Evolutionary conservation across 2,329 filamentous ascomycete genomes (phyloP), one percentile per base, ranked within the genome.

Genomic region (Fusarium devonianum): DNA sequence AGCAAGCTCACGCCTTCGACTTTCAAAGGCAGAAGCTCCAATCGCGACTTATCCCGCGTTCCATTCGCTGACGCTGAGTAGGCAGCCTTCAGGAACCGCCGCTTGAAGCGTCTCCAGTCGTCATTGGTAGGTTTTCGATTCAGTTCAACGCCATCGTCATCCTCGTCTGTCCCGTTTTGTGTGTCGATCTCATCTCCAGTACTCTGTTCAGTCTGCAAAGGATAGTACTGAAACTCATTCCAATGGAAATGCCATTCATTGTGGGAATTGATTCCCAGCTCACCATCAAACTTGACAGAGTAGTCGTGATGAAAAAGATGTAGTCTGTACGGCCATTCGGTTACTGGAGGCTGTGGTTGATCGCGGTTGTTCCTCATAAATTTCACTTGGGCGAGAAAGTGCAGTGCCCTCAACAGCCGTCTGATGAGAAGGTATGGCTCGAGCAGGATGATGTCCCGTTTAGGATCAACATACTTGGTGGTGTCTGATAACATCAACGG

Each of bases 51-150:
- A 14, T 48, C 43, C 28, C 19, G 29, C n/a, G 29, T n/a, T 26
- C 34, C 28, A 29, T 33, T 53, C 35, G 45, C 51, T 8, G 30
- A 13, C n/a, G 51, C 48, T 28, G 50, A 37, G 26, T 47, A 38
- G 14, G 53, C 38, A 22, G 60, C 56, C 26, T 49, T 51, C 18
- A 63, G 29, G 32, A 62, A 58, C 9, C 55, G 49, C 21, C 42
- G 40, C 35, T 57, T 59, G 19, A 54, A 63, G 10, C 50, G 62
- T 35, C 48, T 48, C 59, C 53, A 52, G 37, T 62, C 54, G 7
- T 55, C 48, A 23, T 62, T 55, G n/a, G 61, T 61, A 14, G 61
- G 56, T 21, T 45, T 56, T 12, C 49, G 51, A 25, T 55, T 54
- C 26, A 53, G 44, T 16, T 49, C 37, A 32, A 46, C 32, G 26